Evolutionary conservation across 176 grass and related monocot species (phyloP).

Genomic region (Carex littledalei): DNA sequence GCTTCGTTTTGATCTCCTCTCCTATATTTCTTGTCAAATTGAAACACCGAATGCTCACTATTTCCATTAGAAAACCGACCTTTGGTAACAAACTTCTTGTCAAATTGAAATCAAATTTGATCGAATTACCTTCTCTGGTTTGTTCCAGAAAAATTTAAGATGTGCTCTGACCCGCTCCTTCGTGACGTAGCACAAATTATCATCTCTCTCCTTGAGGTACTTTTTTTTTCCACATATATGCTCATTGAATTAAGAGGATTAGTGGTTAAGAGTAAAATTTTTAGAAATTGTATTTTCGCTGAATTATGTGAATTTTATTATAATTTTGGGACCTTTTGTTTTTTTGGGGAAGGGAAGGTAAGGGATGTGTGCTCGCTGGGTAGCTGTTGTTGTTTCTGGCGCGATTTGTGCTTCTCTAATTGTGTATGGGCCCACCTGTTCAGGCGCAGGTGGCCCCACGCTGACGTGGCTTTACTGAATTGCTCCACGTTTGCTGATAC

Average conservation of each 20-base stretch:
- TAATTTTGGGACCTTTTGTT: not conserved
- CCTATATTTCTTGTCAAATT: not conserved
- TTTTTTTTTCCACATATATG: not conserved
- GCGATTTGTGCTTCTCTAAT: slow-evolving; percentile 15
- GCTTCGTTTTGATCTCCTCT: no score
- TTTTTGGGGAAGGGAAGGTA: not conserved
- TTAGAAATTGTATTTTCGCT: not conserved
- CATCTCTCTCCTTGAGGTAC: slow-evolving; percentile 20
- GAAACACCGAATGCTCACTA: not conserved
- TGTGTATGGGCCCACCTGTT: not conserved
- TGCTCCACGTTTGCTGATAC: not conserved
- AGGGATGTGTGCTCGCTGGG: slow-evolving; percentile 19
- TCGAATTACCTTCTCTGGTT: not conserved
- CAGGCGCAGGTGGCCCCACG: slow-evolving; percentile 11
- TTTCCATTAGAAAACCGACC: no score
- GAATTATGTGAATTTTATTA: not conserved
- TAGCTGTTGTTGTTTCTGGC: slow-evolving; percentile 7
- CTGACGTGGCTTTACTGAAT: not conserved
- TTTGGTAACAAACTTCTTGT: no score
- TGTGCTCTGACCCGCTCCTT: not conserved
- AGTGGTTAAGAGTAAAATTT: no score
- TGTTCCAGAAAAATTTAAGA: not conserved
- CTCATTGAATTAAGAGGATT: no score
- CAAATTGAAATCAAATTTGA: not conserved
- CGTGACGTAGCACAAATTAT: slow-evolving; percentile 1